Conservation (phyloP, 148 eudicot genomes). For the Rhododendron griersonianum region DNA sequence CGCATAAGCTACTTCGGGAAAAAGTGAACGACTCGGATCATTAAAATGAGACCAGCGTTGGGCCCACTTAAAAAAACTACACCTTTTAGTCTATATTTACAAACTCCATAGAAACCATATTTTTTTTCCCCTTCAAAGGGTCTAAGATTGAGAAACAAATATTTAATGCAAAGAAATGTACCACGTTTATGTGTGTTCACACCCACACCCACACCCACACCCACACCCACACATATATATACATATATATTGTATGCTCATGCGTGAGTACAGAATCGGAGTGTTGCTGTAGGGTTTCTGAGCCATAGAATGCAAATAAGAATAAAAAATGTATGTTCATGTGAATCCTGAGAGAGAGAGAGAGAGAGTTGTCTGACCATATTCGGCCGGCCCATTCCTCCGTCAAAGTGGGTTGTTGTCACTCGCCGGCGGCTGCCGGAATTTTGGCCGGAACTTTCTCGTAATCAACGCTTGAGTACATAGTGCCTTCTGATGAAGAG, state of each 20-base stretch:
- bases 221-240: neutral
- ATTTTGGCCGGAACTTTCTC: neutral
- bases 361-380: neutral
- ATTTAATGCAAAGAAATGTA: neutral
- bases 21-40: neutral
- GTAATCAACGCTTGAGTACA: neutral
- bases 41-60: neutral
- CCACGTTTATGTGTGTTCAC: neutral
- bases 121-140: neutral
- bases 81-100: neutral
- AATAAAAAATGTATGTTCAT: neutral
- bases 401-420: neutral
- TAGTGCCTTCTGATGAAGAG: neutral
- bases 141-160: neutral
- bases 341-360: neutral
- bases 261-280: neutral
- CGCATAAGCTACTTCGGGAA: neutral
- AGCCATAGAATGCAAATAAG: neutral
- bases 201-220: no score
- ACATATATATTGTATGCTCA: neutral
- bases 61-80: neutral
- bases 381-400: neutral
- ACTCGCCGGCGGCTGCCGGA: neutral
- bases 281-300: neutral
- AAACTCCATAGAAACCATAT: neutral